Conservation (phyloP, 2,329 filamentous ascomycete genomes). For the Mycosphaerella arachidis region DNA sequence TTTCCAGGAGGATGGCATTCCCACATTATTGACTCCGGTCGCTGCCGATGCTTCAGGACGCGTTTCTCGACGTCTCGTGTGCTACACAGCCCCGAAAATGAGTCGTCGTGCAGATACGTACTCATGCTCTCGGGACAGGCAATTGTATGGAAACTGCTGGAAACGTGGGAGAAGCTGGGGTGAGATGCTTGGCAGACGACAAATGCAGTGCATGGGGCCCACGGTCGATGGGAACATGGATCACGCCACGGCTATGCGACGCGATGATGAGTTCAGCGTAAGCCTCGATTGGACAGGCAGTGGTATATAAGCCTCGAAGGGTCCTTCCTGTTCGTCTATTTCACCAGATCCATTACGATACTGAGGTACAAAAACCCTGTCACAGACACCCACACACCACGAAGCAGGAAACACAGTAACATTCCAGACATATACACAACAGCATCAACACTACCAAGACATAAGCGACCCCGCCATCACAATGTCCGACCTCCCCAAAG, state of each 20-base stretch:
- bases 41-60: not conserved
- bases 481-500: not conserved
- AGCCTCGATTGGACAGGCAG: not conserved
- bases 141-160: not conserved
- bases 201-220: too few relatives aligned
- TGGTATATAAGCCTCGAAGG: not conserved
- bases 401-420: not conserved
- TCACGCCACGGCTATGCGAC: not conserved
- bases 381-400: not conserved
- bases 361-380: too few relatives aligned
- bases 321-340: not conserved
- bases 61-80: not conserved
- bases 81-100: not conserved
- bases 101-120: not conserved
- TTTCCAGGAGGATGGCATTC: not conserved
- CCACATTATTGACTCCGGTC: not conserved
- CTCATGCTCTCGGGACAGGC: not conserved
- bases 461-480: not conserved
- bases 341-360: not conserved
- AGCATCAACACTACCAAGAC: not conserved
- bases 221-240: not conserved
- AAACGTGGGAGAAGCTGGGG: not conserved
- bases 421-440: not conserved
- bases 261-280: not conserved
- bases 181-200: not conserved